These are phyloP conservation scores for Mycena olivaceomarginata DNA, from an alignment of 768 basidiomycete genomes.

Conservation along the genomic window DNA sequence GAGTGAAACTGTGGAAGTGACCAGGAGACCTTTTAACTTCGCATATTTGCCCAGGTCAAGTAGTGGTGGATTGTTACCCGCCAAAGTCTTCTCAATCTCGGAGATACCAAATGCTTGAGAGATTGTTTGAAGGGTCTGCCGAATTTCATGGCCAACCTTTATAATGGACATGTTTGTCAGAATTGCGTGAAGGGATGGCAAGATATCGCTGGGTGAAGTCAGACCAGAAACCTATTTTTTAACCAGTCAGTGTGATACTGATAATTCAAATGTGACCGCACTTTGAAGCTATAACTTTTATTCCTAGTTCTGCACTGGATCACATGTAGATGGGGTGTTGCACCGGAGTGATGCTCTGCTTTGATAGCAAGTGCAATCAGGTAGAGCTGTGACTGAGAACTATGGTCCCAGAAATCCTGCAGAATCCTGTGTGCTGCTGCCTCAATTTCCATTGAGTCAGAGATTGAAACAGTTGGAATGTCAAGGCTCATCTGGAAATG, in stretches of 20 bases:
- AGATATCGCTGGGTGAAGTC: no score
- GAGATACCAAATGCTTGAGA: background rate
- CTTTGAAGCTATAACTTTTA: background rate
- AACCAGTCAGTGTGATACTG: no score
- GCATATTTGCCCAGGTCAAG: no score
- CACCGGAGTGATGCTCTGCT: background rate
- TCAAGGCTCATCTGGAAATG: background rate
- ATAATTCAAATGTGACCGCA: background rate
- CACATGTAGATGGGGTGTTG: background rate
- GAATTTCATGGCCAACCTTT: background rate
- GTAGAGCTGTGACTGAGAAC: background rate
- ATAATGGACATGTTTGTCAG: background rate
- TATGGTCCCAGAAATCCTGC: background rate
- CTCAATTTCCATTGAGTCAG: constrained; percentile 8
- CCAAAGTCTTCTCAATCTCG: background rate
- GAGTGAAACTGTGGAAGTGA: background rate
- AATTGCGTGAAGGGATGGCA: background rate
- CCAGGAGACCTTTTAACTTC: background rate
- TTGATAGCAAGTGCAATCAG: background rate
- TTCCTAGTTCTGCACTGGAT: constrained; percentile 1
- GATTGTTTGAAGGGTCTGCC: background rate
- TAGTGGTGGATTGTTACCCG: no score
- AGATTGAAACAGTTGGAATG: background rate
- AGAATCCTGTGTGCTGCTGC: background rate
- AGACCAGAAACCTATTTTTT: background rate